Evolutionary conservation across 768 basidiomycete species (phyloP), one percentile per base, ranked within the genome.

Genomic region (Amanita thiersii): DNA sequence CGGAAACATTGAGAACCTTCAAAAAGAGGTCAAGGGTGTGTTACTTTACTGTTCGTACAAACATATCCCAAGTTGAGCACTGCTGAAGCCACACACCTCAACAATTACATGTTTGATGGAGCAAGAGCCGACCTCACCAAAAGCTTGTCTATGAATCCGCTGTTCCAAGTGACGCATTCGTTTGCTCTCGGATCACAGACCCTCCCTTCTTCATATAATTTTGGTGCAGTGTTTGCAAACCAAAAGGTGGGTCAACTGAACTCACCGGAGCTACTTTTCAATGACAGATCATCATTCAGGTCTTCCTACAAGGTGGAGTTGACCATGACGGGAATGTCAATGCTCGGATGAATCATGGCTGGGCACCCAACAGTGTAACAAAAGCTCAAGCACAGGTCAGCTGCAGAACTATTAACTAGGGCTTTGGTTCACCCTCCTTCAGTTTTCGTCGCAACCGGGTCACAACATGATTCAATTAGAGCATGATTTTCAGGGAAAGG

Each of bases 131-230:
- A 99, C 69, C 70, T 98, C 52, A 85, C 88, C 36, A 99, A 98
- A 68, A 83, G 77, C 52, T 71, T 98, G 52, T 94, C 91, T 20
- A 73, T 85, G 60, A 88, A 79, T 60, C 96, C 96, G n/a, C 79
- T 87, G 38, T 98, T 98, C 77, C 94, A 98, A 70, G 86, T 97
- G 53, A 93, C 92, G 47, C 96, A 99, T 62, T 87, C 91, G 17
- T 97, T 99, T 66, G 73, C 81, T 45, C 69, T 97, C 44, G 96
- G 90, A 14, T 90, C 89, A 14, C 84, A 86, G 60, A 77, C 81
- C n/a, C 62, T 72, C 0, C 77, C 89, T 1, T 75, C 94, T 10
- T 85, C 84, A 21, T 99, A 99, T 64, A 92, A 90, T 62, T 97
- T 98, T 57, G 88, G 86, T 44, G 90, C 92, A 7, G 76, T 96